A percentile compares a stretch with the other conserved stretches of the same genome.
Evolutionary conservation across 306 rosid species (phyloP).

Genomic region (Rubus parviflorus): DNA sequence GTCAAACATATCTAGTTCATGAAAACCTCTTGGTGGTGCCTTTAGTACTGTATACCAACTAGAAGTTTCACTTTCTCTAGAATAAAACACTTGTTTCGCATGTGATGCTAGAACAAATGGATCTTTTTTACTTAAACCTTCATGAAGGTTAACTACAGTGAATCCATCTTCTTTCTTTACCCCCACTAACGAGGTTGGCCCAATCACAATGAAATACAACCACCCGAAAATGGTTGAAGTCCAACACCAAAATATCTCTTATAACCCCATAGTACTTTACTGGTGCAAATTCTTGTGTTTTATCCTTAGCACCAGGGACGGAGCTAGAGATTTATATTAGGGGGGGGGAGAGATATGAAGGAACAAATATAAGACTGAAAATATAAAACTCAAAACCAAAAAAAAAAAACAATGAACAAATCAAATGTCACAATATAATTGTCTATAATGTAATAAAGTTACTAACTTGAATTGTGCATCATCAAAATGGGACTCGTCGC

Average conservation of each 20-base stretch:
- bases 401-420: too few relatives aligned
- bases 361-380: too few relatives aligned
- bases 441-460: too few relatives aligned
- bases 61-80: not conserved
- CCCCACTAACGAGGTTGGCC: not conserved
- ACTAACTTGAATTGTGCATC: too few relatives aligned
- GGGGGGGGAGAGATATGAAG: too few relatives aligned
- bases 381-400: too few relatives aligned
- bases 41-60: not conserved
- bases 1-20: not conserved
- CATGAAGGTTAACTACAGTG: not conserved
- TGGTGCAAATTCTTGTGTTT: too few relatives aligned
- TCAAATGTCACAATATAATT: too few relatives aligned
- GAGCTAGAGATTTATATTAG: too few relatives aligned
- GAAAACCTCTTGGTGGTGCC: not conserved
- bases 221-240: not conserved
- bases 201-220: not conserved
- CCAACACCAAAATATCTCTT: not conserved
- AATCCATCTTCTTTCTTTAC: not conserved
- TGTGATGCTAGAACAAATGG: not conserved
- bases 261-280: not conserved
- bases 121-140: not conserved
- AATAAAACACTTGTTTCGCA: not conserved
- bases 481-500: too few relatives aligned
- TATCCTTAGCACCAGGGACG: too few relatives aligned